Base-by-base conservation (phyloP, 768 basidiomycete genomes). In the Hericium alpestre region DNA sequence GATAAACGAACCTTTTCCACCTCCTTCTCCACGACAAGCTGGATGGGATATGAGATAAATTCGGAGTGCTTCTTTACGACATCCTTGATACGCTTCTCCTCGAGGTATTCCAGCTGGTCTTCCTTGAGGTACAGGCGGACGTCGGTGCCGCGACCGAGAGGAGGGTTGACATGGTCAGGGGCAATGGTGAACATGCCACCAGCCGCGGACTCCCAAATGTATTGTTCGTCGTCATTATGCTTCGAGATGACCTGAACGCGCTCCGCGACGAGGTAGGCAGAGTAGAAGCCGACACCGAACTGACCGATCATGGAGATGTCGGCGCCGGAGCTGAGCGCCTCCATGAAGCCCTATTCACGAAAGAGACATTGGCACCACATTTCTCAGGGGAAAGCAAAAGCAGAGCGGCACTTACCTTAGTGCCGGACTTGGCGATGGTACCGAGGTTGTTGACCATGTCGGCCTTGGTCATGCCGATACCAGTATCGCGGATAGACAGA, bases 261-360 rank as follows among this genome's bases (percentile, higher is more conserved):
- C 76, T 99, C 95, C 65, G 95, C 93, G 64, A 99, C 94, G 66
- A 99, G 92, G 82, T 98, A 98, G 15, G 92, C 90, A 51, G 95
- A 97, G 84, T 99, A 98, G 86, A 98, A 98, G 78, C 95, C 95
- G 73, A 99, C 95, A 93, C 95, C 92, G 74, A 96, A 95, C 78
- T 94, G 90, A 75, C 92, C 92, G 68, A 95, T 96, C 94, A 97
- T 97, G 67, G 88, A 89, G 60, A 91, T 90, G 67, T 91, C 88
- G 57, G 89, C 89, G 62, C 89, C 89, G 38, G 88, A 88, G 70
- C 77, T 84, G 61, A 97, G 82, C 55, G 96, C 95, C 79, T 99
- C 95, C 95, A 99, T 98, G 83, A 99, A 99, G 59, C 93, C 94
- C 89, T 94, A 60, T 9, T 64, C 41, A 60, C 56, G 48, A 13